phyloP scores from a whole-genome alignment of 2,329 filamentous ascomycete species.

The Ambrosiella beaveri region DNA sequence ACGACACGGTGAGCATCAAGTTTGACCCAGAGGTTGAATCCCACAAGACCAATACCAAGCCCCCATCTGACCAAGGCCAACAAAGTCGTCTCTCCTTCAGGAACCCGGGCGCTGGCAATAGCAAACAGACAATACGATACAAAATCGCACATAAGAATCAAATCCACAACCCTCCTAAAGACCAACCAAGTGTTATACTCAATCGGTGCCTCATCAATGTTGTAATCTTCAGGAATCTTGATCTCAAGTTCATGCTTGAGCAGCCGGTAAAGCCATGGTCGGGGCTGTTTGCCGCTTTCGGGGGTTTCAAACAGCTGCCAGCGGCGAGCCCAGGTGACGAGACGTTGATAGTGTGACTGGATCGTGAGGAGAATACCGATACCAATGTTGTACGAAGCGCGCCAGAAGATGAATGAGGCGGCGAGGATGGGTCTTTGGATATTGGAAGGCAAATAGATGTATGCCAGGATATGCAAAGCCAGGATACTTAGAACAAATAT shows the following conservation, averaged over 20 bases:
- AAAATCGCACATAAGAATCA: conserved; percentile 98
- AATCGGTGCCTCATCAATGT: conserved; percentile 78
- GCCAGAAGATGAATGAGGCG: conserved; percentile 76
- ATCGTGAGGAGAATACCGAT: conserved; percentile 78
- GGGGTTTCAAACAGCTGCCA: conserved; percentile 75
- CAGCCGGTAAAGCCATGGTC: conserved; percentile 65
- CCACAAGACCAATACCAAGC: conserved; percentile 58
- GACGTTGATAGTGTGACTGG: conserved; percentile 74
- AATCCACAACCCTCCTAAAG: conserved; percentile 84
- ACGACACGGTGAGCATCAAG: conserved; percentile 93
- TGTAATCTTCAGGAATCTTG: conserved; percentile 87
- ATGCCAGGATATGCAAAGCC: conserved; percentile 52
- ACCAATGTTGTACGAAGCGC: conserved; percentile 79
- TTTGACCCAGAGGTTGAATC: conserved; percentile 98
- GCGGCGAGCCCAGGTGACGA: conserved; percentile 76
- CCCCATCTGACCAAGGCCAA: conserved; percentile 63
- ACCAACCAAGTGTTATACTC: conserved; percentile 99
- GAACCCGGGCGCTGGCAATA: conserved; percentile 64
- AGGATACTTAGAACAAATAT: conserved; percentile 63
- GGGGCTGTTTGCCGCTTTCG: conserved; percentile 58
- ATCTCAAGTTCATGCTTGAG: conserved; percentile 82
- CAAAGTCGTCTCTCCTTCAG: conserved; percentile 50
- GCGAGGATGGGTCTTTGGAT: conserved; percentile 66
- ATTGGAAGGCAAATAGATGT: conserved; percentile 53
- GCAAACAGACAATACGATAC: conserved; percentile 93